These are phyloP conservation scores for Talaromyces atroroseus DNA, from an alignment of 2,329 filamentous ascomycete genomes.

Conservation along the genomic window DNA sequence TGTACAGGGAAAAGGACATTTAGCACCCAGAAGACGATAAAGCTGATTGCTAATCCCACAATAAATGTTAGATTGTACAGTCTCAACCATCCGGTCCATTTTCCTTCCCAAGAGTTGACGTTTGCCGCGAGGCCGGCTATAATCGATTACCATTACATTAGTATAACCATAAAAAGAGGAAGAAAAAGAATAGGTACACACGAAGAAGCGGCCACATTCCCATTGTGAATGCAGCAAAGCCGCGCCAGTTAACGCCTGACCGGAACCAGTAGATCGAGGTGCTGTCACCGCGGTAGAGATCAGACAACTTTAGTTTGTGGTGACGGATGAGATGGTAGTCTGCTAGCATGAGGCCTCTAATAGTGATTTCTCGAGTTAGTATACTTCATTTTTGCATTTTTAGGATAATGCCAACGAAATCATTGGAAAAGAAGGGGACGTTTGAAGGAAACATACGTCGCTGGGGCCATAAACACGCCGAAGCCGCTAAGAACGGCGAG, in stretches of 20 bases:
- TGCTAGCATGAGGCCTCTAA: slow-evolving; percentile 27
- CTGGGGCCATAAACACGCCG: slow-evolving; percentile 32
- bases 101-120: slow-evolving; percentile 14
- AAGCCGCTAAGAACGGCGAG: slow-evolving; percentile 44
- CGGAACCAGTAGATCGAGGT: slow-evolving; percentile 40
- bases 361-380: slow-evolving; percentile 35
- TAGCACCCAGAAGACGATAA: slow-evolving; percentile 4
- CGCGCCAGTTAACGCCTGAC: slow-evolving; percentile 42
- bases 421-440: slow-evolving; percentile 25
- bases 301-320: slow-evolving; percentile 37
- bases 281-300: slow-evolving; percentile 36
- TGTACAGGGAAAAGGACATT: slow-evolving; percentile 14
- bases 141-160: background rate
- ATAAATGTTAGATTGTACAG: slow-evolving; percentile 23
- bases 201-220: slow-evolving; percentile 24
- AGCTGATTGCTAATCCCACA: slow-evolving; percentile 19
- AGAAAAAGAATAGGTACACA: background rate
- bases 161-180: background rate
- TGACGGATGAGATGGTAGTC: slow-evolving; percentile 31
- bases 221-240: slow-evolving; percentile 34
- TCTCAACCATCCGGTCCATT: slow-evolving; percentile 17
- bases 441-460: background rate
- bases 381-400: slow-evolving; percentile 41
- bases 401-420: slow-evolving; percentile 33
- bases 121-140: slow-evolving; percentile 19